Evolutionary conservation across 371 early-diverging fungal genomes (phyloP).

Genomic region (Circinella umbellata): DNA sequence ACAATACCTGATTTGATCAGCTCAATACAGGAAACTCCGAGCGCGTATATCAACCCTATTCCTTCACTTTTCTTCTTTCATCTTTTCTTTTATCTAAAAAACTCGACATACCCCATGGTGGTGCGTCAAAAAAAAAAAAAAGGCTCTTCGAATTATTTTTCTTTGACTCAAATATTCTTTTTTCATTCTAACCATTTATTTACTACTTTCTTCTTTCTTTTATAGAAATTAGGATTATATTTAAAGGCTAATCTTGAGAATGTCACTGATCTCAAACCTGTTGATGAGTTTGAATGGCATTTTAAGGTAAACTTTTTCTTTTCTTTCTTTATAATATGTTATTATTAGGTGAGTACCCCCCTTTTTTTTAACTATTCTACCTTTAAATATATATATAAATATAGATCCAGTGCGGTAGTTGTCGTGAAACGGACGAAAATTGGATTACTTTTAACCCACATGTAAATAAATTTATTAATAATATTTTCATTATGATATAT

Average conservation of each 20-base stretch:
- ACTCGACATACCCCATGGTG: background rate
- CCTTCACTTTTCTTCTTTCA: no score
- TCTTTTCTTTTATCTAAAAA: no score
- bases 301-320: slow-evolving; percentile 65
- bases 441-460: slow-evolving; percentile 74
- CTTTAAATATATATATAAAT: background rate
- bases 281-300: slow-evolving; percentile 71
- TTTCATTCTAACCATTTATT: background rate
- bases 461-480: background rate
- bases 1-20: no score
- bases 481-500: background rate
- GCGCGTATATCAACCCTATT: no score
- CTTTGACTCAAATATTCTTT: no score
- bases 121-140: background rate
- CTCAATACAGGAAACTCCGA: no score
- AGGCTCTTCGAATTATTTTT: no score
- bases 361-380: no score
- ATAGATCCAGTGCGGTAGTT: slow-evolving; percentile 81
- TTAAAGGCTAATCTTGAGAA: slow-evolving; percentile 84
- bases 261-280: slow-evolving; percentile 75
- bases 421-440: slow-evolving; percentile 79
- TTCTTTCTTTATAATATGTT: background rate
- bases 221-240: slow-evolving; percentile 61
- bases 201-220: background rate
- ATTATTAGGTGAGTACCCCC: no score